Conservation (phyloP, 2,329 filamentous ascomycete genomes). For the Boeremia lycopersici region DNA sequence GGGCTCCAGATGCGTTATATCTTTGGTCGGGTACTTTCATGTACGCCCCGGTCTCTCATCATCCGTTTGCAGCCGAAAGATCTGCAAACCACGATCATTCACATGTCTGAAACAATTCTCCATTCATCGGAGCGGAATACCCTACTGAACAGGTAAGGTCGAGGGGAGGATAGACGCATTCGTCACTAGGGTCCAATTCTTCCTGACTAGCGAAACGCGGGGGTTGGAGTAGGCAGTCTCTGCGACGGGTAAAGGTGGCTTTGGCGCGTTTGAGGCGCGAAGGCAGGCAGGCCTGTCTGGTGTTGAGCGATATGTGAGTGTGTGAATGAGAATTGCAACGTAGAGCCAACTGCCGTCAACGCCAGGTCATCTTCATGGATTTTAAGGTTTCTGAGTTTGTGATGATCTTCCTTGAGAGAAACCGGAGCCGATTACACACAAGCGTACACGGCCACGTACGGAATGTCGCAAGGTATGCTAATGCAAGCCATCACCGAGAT, state of each 20-base stretch:
- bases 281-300: neutral
- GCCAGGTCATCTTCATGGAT: neutral
- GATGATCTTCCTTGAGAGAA: neutral
- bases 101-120: constrained; percentile 15
- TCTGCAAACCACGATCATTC: constrained; percentile 6
- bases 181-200: neutral
- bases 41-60: constrained; percentile 2
- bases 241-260: constrained; percentile 2
- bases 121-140: constrained; percentile 5
- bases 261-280: constrained; percentile 1
- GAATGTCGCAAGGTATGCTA: constrained; percentile 8
- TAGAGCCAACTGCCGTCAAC: neutral
- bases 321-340: neutral
- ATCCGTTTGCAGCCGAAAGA: neutral
- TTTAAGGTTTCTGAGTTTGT: neutral
- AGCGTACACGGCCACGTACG: neutral
- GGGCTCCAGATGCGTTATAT: neutral
- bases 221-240: constrained; percentile 12
- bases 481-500: constrained; percentile 24
- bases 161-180: neutral
- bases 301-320: neutral
- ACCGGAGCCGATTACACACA: constrained; percentile 1
- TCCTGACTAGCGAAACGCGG: constrained; percentile 21
- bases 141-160: constrained; percentile 8
- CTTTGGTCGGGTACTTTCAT: neutral